These are phyloP conservation scores for Chlamydomonas sphaeroides DNA, from an alignment of 139 green algal genomes.

Conservation along the genomic window DNA sequence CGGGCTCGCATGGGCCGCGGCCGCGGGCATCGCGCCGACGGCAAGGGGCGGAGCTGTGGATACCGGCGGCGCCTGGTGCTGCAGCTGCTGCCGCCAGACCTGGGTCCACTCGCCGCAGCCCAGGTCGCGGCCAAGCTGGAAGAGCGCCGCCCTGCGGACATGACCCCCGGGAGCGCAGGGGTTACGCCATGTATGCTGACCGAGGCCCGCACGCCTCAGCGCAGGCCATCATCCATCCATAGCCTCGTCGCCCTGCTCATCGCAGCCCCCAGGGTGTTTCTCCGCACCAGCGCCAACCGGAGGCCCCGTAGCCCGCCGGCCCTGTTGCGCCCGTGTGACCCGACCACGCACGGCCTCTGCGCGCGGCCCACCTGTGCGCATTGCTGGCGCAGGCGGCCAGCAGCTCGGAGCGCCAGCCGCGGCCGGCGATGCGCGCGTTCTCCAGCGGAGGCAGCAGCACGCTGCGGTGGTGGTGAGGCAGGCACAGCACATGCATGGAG, in stretches of 20 bases:
- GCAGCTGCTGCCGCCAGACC: background rate
- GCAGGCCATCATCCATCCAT: no score
- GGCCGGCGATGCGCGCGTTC: background rate
- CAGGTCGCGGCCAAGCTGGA: no score
- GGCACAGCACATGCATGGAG: no score
- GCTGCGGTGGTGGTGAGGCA: background rate
- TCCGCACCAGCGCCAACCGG: background rate
- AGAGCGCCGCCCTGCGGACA: no score
- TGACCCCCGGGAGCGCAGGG: no score
- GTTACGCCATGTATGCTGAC: no score
- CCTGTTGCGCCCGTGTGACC: background rate
- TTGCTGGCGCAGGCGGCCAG: background rate
- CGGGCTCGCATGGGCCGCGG: background rate
- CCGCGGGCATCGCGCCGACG: background rate
- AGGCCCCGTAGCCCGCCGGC: background rate
- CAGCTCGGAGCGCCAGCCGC: background rate
- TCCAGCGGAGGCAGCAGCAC: constrained; percentile 23
- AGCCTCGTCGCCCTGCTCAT: no score
- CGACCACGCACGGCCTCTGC: background rate
- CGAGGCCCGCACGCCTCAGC: no score
- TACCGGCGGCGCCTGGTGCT: background rate
- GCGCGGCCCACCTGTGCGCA: background rate
- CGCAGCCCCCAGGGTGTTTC: background rate
- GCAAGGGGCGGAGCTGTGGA: background rate
- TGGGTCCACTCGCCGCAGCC: no score